Evolutionary conservation across 2,329 filamentous ascomycete species (phyloP), one percentile per base, ranked within the genome.

Genomic region (Fusarium solani-melongenae): DNA sequence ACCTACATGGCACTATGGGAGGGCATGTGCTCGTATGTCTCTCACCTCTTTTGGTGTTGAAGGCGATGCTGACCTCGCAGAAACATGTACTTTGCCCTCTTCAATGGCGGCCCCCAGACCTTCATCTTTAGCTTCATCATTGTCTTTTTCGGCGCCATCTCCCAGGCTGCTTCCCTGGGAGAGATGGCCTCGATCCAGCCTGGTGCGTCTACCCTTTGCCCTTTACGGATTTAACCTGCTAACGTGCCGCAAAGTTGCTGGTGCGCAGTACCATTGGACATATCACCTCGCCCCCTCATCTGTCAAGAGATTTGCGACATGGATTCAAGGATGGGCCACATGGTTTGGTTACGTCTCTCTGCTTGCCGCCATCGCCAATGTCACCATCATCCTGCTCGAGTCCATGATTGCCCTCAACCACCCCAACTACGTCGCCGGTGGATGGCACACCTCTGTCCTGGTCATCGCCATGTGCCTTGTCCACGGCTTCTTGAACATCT

Each of bases 81-180:
- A 11, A 77, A 77, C 51, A 77, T 77, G 75, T 77, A 72, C 60
- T 77, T 77, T 71, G 75, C 75, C 11, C 66, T 77, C 1, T 77
- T 56, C 63, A 77, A 77, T 24, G 75, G 75, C 1, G 75, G 75
- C 5, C 75, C 75, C 0, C 75, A 77, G 38, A 77, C 75, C 1
- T 77, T 77, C 14, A 6, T 77, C 11, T 77, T 77, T 36, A 77
- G 75, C 22, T 77, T 77, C 39, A 68, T 77, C 12, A 77, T 77
- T 2, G 75, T 77, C n/a, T 77, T 77, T 49, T 77, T 24, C 10
- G 75, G 75, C 1, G 75, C 75, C 36, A 77, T 77, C 14, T 29
- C 66, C 6, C 75, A 77, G 27, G 75, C 75, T 12, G 75, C 75
- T 0, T 77, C 75, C 0, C 46, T 77, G 10, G 75, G 75, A 27